Base-by-base conservation (phyloP, 108 stramenopile genomes). In the Nitzschia sp. region DNA sequence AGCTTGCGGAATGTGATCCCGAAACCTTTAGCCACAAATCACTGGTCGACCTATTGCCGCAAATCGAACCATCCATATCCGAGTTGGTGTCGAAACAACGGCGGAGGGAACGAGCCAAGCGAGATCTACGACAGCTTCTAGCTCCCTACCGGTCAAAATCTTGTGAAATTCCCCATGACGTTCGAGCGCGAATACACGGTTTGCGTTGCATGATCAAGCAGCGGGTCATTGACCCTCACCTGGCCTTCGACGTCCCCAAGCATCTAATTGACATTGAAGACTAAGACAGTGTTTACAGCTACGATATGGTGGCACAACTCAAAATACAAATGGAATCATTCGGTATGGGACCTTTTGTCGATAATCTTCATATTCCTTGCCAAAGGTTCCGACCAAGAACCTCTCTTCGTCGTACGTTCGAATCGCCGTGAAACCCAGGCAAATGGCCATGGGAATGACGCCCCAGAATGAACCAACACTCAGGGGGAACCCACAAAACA, bases 61-160 rank as follows among this genome's bases (percentile, higher is more conserved):
- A 48, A 42, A 54, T 28, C 24, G 77, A 82, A 55, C 59, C 71
- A 31, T 46, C 33, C 1, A 46, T 83, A 58, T 34, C 54, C 17
- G 79, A 80, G 8, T 51, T 83, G 47, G 76, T 77, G 35, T 47
- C 75, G 38, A 51, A 76, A 32, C 69, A 67, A 17, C 68, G 42
- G 46, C 30, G 28, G 31, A 71, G 76, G 53, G 72, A 80, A 58
- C 34, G 24, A 18, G 68, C 74, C 0, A 83, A 78, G 46, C 27
- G 33, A 13, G 64, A 76, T 21, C 32, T 78, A 57, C 70, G 64
- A 33, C 42, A 48, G 9, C 48, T 81, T 27, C 11, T 74, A 0
- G 55, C n/a, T 5, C 51, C 51, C 8, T 55, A 56, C 32, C 25
- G 6, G 32, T 4, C 9, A 56, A 26, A 54, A 28, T 15, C 15